Evolutionary conservation across 2,329 filamentous ascomycete species (phyloP).

Genomic region (Ascocoryne sarcoides): DNA sequence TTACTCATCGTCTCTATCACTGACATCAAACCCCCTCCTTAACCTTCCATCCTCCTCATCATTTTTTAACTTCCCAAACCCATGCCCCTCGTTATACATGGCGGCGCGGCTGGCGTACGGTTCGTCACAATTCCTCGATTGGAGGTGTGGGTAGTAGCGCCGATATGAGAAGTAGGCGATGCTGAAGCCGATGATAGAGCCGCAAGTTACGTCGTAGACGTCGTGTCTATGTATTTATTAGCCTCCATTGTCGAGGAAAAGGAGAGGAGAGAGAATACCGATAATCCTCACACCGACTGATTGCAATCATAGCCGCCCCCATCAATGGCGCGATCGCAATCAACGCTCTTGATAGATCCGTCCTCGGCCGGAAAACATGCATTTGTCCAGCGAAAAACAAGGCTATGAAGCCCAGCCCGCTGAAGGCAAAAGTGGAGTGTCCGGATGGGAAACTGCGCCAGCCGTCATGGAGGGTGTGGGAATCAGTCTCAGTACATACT

Average conservation of each 20-base stretch:
- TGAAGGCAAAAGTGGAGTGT: slow-evolving; percentile 71
- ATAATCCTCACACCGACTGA: slow-evolving; percentile 62
- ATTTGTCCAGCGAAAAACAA: slow-evolving; percentile 62
- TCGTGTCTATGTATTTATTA: slow-evolving; percentile 40
- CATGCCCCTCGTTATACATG: slow-evolving; percentile 22
- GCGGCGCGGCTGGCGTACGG: slow-evolving; percentile 39
- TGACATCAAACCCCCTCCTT: slow-evolving; percentile 16
- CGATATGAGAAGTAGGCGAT: slow-evolving; percentile 60
- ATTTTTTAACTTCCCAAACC: slow-evolving; percentile 26
- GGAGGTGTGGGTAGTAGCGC: slow-evolving; percentile 51
- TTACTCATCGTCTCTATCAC: slow-evolving; percentile 16
- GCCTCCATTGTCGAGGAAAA: too few relatives aligned
- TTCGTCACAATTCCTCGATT: slow-evolving; percentile 44
- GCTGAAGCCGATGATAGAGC: slow-evolving; percentile 49
- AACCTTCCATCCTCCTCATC: slow-evolving; percentile 23
- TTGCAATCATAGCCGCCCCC: slow-evolving; percentile 58
- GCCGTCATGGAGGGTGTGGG: slow-evolving; percentile 67
- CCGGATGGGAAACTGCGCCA: slow-evolving; percentile 79
- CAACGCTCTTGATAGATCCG: slow-evolving; percentile 46
- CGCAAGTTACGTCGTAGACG: slow-evolving; percentile 58
- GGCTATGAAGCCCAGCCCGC: slow-evolving; percentile 66
- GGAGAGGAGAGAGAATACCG: slow-evolving; percentile 27
- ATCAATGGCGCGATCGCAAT: slow-evolving; percentile 50
- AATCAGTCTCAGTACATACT: slow-evolving; percentile 63
- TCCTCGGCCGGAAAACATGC: slow-evolving; percentile 39